Base-by-base conservation (phyloP, 495 filamentous ascomycete genomes). In the Thermothielavioides terrestris region DNA sequence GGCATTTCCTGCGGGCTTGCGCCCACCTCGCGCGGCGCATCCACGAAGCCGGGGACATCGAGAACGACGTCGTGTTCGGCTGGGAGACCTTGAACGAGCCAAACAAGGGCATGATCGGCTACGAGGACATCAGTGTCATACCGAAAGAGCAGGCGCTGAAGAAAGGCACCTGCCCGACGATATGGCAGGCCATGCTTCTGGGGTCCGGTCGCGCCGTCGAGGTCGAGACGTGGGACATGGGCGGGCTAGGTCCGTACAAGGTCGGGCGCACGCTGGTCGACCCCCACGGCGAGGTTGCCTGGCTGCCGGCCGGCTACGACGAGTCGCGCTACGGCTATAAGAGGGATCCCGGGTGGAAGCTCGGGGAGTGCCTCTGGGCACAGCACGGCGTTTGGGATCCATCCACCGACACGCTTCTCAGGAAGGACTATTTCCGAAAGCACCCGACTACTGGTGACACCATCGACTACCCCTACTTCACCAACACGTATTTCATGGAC, bases 51-150 rank as follows among this genome's bases (percentile, higher is more conserved):
- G 94, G 87, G 0, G 92, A 86, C 61, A 74, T 98, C 32, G 86
- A 94, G 58, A 76, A 88, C 51, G 84, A 89, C 20, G 80, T 94
- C 31, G 81, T 97, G 15, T 89, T 98, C 57, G 92, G 91, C 14
- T 96, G 90, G 84, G 92, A 98, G 66, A 94, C 80, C 54, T 61
- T 96, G 58, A 98, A 98, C 60, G 92, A 98, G 65, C 94, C 92
- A 4, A 89, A 91, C 59, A 77, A 89, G 53, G 94, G 92, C 4
- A 74, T 96, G 50, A 79, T 95, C 52, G 88, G 88, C n/a, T 81
- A 84, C 46, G 78, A 85, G 43, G 89, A 95, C 61, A 76, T 98
- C 20, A 84, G 85, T 12, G 75, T 78, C 12, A 82, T 96, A 48
- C 94, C 92, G 0, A 68, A 75, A 39, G 89, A 95, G 52, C 94